Evolutionary conservation across 495 filamentous ascomycete species (phyloP).

Genomic region (Tuber borchii): DNA sequence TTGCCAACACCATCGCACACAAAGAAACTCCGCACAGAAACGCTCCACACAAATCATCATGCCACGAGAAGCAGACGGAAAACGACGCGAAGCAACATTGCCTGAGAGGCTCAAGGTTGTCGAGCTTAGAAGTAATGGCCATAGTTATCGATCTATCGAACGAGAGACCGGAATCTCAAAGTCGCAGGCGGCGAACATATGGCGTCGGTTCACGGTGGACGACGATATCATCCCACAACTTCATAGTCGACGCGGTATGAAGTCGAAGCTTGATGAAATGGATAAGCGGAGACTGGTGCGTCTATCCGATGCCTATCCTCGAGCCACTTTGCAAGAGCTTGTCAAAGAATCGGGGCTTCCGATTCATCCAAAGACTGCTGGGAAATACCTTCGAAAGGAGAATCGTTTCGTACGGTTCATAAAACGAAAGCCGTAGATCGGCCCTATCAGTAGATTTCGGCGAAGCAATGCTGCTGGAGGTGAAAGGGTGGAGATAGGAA

Average conservation of each 20-base stretch:
- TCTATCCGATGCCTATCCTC: conserved; percentile 6
- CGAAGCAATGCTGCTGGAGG: background rate
- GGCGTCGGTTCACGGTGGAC: background rate
- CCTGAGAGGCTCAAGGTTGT: conserved; percentile 7
- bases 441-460: background rate
- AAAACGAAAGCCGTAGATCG: background rate
- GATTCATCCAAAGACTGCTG: conserved; percentile 5
- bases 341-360: conserved; percentile 2
- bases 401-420: background rate
- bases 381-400: conserved; percentile 6
- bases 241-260: background rate
- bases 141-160: conserved; percentile 9
- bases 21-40: background rate
- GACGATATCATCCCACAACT: background rate
- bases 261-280: conserved; percentile 4
- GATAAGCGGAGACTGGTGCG: background rate
- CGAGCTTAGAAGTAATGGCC: background rate
- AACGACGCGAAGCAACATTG: conserved; percentile 1
- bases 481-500: background rate
- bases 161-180: conserved; percentile 6
- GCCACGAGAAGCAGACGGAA: conserved; percentile 12
- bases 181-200: conserved; percentile 9
- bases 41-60: background rate
- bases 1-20: background rate
- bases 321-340: conserved; percentile 7